A percentile compares a stretch with the other conserved stretches of the same genome.
Conservation (phyloP, 1,284 basidiomycete genomes). For the Uromyces viciae-fabae region DNA sequence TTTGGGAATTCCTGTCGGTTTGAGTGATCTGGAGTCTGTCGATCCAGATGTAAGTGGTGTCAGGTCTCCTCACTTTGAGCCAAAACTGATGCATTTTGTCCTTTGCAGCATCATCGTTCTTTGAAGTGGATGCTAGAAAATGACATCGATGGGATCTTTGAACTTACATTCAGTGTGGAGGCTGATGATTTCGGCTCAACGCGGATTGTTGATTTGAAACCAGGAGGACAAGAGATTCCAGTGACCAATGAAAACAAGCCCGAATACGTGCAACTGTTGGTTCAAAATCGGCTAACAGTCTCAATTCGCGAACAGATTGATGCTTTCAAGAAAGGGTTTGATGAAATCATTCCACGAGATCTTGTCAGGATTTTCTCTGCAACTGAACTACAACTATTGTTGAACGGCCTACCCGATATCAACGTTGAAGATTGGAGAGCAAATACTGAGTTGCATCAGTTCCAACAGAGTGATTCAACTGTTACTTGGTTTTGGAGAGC, state of each 20-base stretch:
- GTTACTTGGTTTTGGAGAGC: conserved; percentile 99
- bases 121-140: conserved; percentile 87
- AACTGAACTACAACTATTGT: conserved; percentile 33
- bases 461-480: conserved; percentile 68
- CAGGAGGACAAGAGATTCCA: conserved; percentile 71
- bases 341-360: conserved; percentile 77
- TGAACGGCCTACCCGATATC: conserved; percentile 74
- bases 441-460: conserved; percentile 65
- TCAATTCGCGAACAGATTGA: conserved; percentile 91
- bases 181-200: conserved; percentile 76
- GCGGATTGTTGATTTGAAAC: conserved; percentile 78
- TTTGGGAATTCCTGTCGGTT: conserved; percentile 83
- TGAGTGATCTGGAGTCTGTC: conserved; percentile 89
- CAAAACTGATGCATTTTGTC: neutral
- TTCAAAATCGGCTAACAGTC: conserved; percentile 84
- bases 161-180: conserved; percentile 58
- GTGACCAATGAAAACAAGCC: conserved; percentile 92
- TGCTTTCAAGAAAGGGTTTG: conserved; percentile 82
- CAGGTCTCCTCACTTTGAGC: neutral
- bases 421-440: conserved; percentile 98
- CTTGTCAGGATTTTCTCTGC: conserved; percentile 41
- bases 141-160: conserved; percentile 57
- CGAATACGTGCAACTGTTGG: conserved; percentile 89
- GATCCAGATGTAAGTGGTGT: conserved; percentile 64
- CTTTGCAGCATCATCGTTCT: conserved; percentile 40